A percentile compares a stretch with the other conserved stretches of the same genome.
Conservation (phyloP, 2,329 filamentous ascomycete genomes). For the Esteya vermicola region DNA sequence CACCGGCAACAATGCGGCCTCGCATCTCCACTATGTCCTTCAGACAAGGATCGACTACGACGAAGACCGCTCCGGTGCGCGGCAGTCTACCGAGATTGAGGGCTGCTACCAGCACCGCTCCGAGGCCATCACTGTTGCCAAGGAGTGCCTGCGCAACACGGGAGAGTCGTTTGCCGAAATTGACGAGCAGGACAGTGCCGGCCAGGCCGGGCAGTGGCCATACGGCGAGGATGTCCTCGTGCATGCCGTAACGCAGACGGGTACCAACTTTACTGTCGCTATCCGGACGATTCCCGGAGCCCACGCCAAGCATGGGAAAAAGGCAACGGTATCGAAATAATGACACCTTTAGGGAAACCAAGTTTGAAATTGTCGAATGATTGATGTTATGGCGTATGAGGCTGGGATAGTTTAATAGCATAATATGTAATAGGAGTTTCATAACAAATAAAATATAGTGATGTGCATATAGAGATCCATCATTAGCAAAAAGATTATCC, state of each 20-base stretch:
- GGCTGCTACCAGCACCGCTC: slow-evolving; percentile 20
- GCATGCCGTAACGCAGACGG: slow-evolving; percentile 26
- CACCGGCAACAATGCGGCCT: slow-evolving; percentile 8
- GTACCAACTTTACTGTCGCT: slow-evolving; percentile 24
- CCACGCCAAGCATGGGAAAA: slow-evolving; percentile 12
- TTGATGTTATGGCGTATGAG: too few species aligned
- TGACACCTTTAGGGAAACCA: too few species aligned
- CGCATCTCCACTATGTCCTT: slow-evolving; percentile 24
- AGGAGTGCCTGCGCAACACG: slow-evolving; percentile 15
- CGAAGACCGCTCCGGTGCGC: slow-evolving; percentile 19
- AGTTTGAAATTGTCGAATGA: too few species aligned
- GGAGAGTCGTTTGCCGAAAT: slow-evolving; percentile 18
- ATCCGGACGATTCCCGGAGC: slow-evolving; percentile 19
- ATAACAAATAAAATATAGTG: too few species aligned
- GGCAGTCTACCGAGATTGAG: slow-evolving; percentile 23
- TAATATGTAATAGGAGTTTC: too few species aligned
- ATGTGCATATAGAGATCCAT: too few species aligned
- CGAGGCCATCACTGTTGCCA: slow-evolving; percentile 21
- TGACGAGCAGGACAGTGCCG: slow-evolving; percentile 16
- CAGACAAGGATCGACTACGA: slow-evolving; percentile 28
- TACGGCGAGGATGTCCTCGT: slow-evolving; percentile 29
- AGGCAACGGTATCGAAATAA: too few species aligned
- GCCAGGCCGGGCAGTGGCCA: slow-evolving; percentile 19
- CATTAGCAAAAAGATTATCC: too few species aligned
- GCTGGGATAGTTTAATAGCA: too few species aligned